Evolutionary conservation across 2,329 filamentous ascomycete genomes (phyloP), one percentile per base, ranked within the genome.

Genomic region (Cladosporium sp.): DNA sequence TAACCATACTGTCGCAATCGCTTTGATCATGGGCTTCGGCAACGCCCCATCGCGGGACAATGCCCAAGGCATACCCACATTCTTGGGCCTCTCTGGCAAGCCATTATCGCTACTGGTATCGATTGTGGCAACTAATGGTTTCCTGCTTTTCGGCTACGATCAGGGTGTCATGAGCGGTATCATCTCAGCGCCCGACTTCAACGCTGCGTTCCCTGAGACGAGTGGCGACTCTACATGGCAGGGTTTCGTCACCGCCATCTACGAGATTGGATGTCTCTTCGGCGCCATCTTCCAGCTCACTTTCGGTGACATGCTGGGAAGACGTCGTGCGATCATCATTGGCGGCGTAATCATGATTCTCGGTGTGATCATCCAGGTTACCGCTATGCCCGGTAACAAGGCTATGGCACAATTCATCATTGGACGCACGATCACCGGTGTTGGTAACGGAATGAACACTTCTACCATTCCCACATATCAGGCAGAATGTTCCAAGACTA

Each of bases 101-200:
- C 75, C 73, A 36, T 76, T 88, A 54, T 82, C 80, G 17, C 64
- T 85, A 60, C 74, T 79, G 37, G 78, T 88, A 47, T 85, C 85
- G 1, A 78, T 80, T n/a, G 78, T 87, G 24, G 83, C 84, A 3
- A 87, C 84, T 0, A 53, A 84, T 53, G 51, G 51, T 20, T 55
- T 55, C 32, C 25, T 45, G 17, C 51, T 52, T 3, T 58, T 58
- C 17, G 49, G 56, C 20, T 58, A 58, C 25, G 57, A 58, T 7
- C 57, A 58, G 72, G 75, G 68, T 37, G 66, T 70, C 24, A 64
- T 71, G 44, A 68, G 65, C 39, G 66, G 70, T 24, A 84, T 93
- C 62, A 76, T 93, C 55, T 90, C 88, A 2, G 80, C 92, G 65
- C 74, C 80, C 17, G 78, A 79, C 8, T 90, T 89, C 65, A 74